Percentiles rank a stretch among this genome's conserved stretches.
phyloP scores from a whole-genome alignment of 495 filamentous ascomycete genomes.

The Cercophora newfieldiana region DNA sequence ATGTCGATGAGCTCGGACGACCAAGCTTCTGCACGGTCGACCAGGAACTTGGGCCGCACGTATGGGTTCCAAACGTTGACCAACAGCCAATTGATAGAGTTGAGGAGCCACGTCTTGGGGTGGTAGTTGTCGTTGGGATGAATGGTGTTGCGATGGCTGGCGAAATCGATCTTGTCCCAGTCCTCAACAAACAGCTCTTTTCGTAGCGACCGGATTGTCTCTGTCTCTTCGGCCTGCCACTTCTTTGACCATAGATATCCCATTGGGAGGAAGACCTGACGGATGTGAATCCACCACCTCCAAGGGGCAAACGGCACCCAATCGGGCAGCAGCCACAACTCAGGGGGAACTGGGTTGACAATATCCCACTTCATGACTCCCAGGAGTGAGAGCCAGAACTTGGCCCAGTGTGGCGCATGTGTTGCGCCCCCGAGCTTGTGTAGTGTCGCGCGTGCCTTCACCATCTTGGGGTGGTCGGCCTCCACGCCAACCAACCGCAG shows the following conservation, averaged over 20 bases:
- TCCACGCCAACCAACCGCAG: slow-evolving; percentile 85
- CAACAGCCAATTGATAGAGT: slow-evolving; percentile 70
- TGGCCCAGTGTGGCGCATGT: slow-evolving; percentile 89
- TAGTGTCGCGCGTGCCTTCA: slow-evolving; percentile 79
- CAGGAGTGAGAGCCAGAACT: slow-evolving; percentile 85
- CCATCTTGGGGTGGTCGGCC: slow-evolving; percentile 80
- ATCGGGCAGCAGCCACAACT: slow-evolving; percentile 92
- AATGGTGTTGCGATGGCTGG: slow-evolving; percentile 78
- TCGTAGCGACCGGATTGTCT: slow-evolving; percentile 68
- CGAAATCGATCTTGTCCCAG: slow-evolving; percentile 76
- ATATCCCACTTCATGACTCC: slow-evolving; percentile 86
- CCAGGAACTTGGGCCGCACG: slow-evolving; percentile 59
- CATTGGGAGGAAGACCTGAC: slow-evolving; percentile 90
- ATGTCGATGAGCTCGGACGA: slow-evolving; percentile 70
- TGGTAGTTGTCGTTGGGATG: slow-evolving; percentile 83
- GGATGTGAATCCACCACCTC: slow-evolving; percentile 99
- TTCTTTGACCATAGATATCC: slow-evolving; percentile 81
- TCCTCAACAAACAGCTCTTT: slow-evolving; percentile 83
- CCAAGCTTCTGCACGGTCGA: slow-evolving; percentile 70
- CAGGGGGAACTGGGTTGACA: slow-evolving; percentile 90
- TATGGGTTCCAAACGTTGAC: slow-evolving; percentile 77
- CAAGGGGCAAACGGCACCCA: slow-evolving; percentile 94
- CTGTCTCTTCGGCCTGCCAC: slow-evolving; percentile 69
- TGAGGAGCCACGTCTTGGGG: slow-evolving; percentile 83
- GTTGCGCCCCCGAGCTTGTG: slow-evolving; percentile 85